Evolutionary conservation across 805 yeast species (phyloP).

Genomic region (Monosporozyma yasuniensis): DNA sequence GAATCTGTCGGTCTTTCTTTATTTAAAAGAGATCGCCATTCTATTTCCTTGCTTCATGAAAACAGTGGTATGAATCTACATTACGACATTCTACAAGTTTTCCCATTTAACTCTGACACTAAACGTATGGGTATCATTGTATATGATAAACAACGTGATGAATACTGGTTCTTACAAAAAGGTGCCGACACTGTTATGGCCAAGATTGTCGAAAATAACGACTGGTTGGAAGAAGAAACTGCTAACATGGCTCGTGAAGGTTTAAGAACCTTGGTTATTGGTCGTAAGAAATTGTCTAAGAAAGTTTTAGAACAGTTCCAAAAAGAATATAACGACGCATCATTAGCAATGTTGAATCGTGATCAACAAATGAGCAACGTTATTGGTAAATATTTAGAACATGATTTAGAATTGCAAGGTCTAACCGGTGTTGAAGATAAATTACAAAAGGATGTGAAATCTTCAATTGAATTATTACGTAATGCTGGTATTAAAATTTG

Average conservation of each 20-base stretch:
- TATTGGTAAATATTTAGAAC: slow-evolving; percentile 62
- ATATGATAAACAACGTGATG: slow-evolving; percentile 51
- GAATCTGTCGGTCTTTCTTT: slow-evolving; percentile 77
- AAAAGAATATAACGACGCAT: slow-evolving; percentile 58
- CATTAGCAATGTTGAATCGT: slow-evolving; percentile 69
- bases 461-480: slow-evolving; percentile 82
- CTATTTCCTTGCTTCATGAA: slow-evolving; percentile 59
- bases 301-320: slow-evolving; percentile 55
- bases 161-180: slow-evolving; percentile 77
- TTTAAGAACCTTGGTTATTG: slow-evolving; percentile 86
- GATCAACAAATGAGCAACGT: slow-evolving; percentile 66
- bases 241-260: slow-evolving; percentile 99
- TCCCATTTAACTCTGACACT: slow-evolving; percentile 93
- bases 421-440: slow-evolving; percentile 97
- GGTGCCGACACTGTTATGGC: slow-evolving; percentile 97
- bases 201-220: slow-evolving; percentile 70
- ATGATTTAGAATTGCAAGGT: slow-evolving; percentile 77
- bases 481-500: slow-evolving; percentile 97
- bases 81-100: slow-evolving; percentile 68
- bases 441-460: slow-evolving; percentile 81
- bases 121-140: slow-evolving; percentile 93
- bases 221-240: slow-evolving; percentile 97
- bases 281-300: slow-evolving; percentile 59
- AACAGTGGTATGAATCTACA: slow-evolving; percentile 42
- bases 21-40: slow-evolving; percentile 70